Conservation (phyloP, 768 basidiomycete genomes). For the Russula compacta region DNA sequence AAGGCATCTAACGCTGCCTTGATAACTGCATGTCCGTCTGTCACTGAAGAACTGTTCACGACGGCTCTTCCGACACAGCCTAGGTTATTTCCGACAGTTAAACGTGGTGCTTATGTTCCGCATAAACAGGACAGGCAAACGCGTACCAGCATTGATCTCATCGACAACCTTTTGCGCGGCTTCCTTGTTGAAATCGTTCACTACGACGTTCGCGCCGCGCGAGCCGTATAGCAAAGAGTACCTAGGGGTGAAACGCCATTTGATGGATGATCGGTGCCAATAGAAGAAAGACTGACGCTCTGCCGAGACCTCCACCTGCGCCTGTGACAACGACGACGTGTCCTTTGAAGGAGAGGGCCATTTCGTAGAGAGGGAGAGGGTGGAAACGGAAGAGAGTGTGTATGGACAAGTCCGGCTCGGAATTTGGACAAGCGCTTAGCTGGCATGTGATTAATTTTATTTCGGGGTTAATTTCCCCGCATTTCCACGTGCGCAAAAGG, state of each 20-base stretch:
- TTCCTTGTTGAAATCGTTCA: constrained; percentile 85
- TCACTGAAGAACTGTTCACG: constrained; percentile 76
- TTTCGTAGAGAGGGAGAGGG: constrained; percentile 17
- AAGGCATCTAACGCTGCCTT: constrained; percentile 79
- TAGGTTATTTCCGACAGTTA: neutral
- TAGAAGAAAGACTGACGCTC: constrained; percentile 52
- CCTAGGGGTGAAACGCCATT: constrained; percentile 31
- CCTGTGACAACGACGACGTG: constrained; percentile 94
- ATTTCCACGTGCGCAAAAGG: neutral
- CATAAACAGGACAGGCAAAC: neutral
- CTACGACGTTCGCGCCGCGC: constrained; percentile 87
- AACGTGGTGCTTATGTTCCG: too few species aligned
- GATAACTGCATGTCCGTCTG: constrained; percentile 81
- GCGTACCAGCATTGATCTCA: constrained; percentile 71
- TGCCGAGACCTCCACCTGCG: constrained; percentile 91
- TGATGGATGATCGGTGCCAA: neutral
- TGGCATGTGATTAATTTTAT: constrained; percentile 8
- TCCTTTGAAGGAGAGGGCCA: constrained; percentile 69
- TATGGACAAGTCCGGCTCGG: neutral
- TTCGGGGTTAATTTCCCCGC: neutral
- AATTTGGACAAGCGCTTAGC: neutral
- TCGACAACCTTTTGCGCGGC: constrained; percentile 90
- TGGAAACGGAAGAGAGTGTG: neutral
- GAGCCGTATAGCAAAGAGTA: constrained; percentile 91
- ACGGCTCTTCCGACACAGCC: constrained; percentile 80